A percentile compares a stretch with the other conserved stretches of the same genome.
Evolutionary conservation across 257 asterid genomes (phyloP).

Genomic region (Handroanthus guayacan): DNA sequence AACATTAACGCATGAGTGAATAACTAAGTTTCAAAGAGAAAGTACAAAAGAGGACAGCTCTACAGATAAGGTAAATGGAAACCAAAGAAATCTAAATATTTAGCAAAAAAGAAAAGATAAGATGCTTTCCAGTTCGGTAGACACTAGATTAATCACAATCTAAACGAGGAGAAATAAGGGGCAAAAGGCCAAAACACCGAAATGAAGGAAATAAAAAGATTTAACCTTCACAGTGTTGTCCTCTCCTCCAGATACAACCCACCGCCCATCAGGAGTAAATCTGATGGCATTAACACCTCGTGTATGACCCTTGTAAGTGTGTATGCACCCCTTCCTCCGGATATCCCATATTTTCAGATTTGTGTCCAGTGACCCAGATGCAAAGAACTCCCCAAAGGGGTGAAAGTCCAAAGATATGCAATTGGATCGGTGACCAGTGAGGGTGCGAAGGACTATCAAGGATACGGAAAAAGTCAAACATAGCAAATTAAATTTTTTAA

Average conservation of each 20-base stretch:
- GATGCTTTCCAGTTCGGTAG: constrained; percentile 32
- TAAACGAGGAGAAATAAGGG: constrained; percentile 15
- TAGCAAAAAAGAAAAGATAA: constrained; percentile 25
- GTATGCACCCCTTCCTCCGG: constrained; percentile 94
- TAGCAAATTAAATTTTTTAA: constrained; percentile 14
- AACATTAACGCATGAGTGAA: constrained; percentile 1
- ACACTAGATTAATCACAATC: constrained; percentile 30
- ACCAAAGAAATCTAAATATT: not conserved
- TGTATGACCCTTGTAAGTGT: constrained; percentile 98
- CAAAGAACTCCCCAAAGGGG: constrained; percentile 98
- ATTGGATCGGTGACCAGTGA: constrained; percentile 97
- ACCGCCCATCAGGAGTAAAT: constrained; percentile 98
- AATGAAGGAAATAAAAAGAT: constrained; percentile 30
- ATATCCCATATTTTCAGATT: constrained; percentile 99
- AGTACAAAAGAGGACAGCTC: constrained; percentile 21
- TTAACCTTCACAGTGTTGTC: constrained; percentile 94
- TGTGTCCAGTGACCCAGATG: constrained; percentile 98
- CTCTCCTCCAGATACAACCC: constrained; percentile 99
- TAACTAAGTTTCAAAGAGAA: constrained; percentile 16
- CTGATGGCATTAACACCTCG: constrained; percentile 93
- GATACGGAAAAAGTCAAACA: constrained; percentile 33
- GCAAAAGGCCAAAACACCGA: constrained; percentile 10
- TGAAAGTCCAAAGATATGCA: constrained; percentile 98
- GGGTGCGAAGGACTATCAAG: constrained; percentile 82
- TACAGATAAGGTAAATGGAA: constrained; percentile 2